Base-by-base conservation (phyloP, 305 asterid genomes). In the Fraxinus sp. region DNA sequence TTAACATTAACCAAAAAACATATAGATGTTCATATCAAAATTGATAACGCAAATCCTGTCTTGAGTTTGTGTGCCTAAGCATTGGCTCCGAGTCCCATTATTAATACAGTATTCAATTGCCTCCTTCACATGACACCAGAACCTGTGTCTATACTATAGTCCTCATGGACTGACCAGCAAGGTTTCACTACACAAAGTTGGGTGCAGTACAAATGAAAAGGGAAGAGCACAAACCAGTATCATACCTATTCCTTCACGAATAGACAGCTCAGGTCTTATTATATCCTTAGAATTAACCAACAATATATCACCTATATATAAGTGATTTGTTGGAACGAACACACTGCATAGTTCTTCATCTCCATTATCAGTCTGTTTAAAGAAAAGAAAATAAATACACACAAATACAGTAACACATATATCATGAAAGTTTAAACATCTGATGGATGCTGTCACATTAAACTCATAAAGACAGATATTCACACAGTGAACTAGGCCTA, bases 171-270 rank as follows among this genome's bases (percentile, higher is more conserved):
- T 24, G 32, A 20, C 71, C 14, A 75, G 35, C 32, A 39, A 9
- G 62, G 55, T 76, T 41, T 68, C 18, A 26, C 37, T 4, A 26
- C 39, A 26, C 20, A 1, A 68, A 68, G 1, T 68, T 28, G 72
- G 8, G 72, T 0, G 32, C 4, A 77, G 71, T 6, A 35, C 52
- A 36, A 41, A 76, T 62, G 74, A 49, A 33, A 81, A 79, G 68
- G 16, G 46, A 28, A 43, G 46, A 43, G 46, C n/a, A 32, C 18
- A 62, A 18, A 5, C 77, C 1, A 79, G 75, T 75, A 82, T 80
- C 78, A 4, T 89, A 95, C 98, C 98, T 90, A 95, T 95, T 80
- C 98, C 98, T 92, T 95, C 98, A 26, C 98, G 97, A 84, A 95
- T 91, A n/a, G 97, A 95, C 64, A 95, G 86, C 85, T 93, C 92